phyloP scores from a whole-genome alignment of 139 green algal genomes.

The Closterium sp. region DNA sequence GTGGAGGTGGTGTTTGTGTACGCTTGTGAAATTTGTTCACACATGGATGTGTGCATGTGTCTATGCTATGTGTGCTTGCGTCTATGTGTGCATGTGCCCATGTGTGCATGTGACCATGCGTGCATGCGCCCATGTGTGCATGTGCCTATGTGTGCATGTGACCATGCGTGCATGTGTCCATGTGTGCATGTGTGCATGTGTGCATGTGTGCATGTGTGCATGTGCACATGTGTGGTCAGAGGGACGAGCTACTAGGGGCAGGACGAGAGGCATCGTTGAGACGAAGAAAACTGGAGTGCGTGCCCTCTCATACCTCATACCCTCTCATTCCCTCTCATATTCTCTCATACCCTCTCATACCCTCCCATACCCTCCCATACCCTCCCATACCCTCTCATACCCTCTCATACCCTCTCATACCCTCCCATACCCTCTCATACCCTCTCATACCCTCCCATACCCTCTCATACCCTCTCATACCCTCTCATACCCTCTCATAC shows the following conservation, averaged over 20 bases:
- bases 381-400: neutral
- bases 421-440: neutral
- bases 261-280: neutral
- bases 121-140: too few relatives aligned
- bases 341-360: neutral
- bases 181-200: neutral
- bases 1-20: too few relatives aligned
- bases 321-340: neutral
- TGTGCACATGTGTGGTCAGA: neutral
- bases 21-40: too few relatives aligned
- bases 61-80: neutral
- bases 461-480: neutral
- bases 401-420: too few relatives aligned
- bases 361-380: neutral
- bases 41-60: too few relatives aligned
- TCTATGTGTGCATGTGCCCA: neutral
- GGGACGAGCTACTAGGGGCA: neutral
- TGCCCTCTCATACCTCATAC: neutral
- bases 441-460: neutral
- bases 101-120: too few relatives aligned
- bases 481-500: neutral
- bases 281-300: neutral
- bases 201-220: too few relatives aligned
- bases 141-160: too few relatives aligned
- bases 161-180: neutral